Evolutionary conservation across 2,329 filamentous ascomycete species (phyloP).

Genomic region (Alternaria hordeiaustralica): DNA sequence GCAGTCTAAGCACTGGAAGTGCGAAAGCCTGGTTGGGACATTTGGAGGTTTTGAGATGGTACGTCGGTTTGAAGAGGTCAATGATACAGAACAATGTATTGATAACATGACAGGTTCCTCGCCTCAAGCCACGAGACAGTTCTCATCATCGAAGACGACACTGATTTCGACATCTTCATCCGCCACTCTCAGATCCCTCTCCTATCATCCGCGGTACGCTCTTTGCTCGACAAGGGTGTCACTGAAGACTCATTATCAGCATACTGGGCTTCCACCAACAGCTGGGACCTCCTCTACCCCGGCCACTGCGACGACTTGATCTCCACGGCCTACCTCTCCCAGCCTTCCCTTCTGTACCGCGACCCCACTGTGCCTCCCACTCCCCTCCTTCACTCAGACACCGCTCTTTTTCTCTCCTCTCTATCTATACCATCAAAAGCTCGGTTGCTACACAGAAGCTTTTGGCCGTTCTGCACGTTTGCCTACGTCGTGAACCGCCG

Average conservation of each 20-base stretch:
- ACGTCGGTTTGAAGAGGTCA: neutral
- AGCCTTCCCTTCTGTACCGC: conserved; percentile 31
- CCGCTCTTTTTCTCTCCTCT: conserved; percentile 31
- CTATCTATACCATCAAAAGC: conserved; percentile 34
- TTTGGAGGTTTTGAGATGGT: conserved; percentile 46
- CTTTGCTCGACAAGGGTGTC: conserved; percentile 14
- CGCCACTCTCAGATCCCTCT: conserved; percentile 27
- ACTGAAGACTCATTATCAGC: neutral
- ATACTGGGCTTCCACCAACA: conserved; percentile 40
- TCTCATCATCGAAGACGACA: conserved; percentile 38
- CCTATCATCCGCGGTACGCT: conserved; percentile 24
- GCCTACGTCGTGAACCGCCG: conserved; percentile 47
- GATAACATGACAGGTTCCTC: conserved; percentile 13
- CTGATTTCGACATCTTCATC: conserved; percentile 32
- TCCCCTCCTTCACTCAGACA: conserved; percentile 33
- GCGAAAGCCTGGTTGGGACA: conserved; percentile 53
- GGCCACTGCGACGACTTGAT: conserved; percentile 51
- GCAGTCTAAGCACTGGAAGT: conserved; percentile 44
- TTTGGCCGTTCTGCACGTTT: conserved; percentile 51
- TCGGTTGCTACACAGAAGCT: conserved; percentile 43
- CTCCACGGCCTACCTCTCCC: conserved; percentile 14
- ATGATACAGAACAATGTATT: neutral
- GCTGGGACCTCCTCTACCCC: conserved; percentile 50
- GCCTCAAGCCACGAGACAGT: conserved; percentile 30
- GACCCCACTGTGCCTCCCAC: conserved; percentile 40